Conservation (phyloP, 768 basidiomycete species). For the Cystofilobasidium capitatum region DNA sequence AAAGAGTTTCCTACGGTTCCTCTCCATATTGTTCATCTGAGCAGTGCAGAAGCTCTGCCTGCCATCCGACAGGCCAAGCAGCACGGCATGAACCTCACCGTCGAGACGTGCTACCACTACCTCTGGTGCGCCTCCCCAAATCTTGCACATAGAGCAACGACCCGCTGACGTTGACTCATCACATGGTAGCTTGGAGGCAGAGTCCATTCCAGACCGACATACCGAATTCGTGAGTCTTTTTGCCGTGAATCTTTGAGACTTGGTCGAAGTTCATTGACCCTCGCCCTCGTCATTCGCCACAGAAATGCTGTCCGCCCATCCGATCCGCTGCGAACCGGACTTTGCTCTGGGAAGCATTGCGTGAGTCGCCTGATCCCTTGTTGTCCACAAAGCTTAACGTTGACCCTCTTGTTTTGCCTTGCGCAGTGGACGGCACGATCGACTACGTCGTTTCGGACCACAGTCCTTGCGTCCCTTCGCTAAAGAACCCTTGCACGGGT, state of each 20-base stretch:
- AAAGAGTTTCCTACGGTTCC: slow-evolving; percentile 51
- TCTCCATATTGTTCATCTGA: slow-evolving; percentile 86
- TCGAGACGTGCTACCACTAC: slow-evolving; percentile 98
- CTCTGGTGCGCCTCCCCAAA: slow-evolving; percentile 45
- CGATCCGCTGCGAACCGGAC: slow-evolving; percentile 63
- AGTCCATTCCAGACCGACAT: slow-evolving; percentile 52
- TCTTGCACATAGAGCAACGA: no score
- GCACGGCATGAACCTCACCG: slow-evolving; percentile 59
- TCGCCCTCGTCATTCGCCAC: slow-evolving; percentile 57
- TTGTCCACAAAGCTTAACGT: neutral
- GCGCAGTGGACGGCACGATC: slow-evolving; percentile 61
- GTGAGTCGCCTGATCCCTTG: neutral
- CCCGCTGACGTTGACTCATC: no score
- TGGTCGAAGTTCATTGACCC: neutral
- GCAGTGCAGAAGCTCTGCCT: slow-evolving; percentile 71
- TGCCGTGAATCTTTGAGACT: neutral
- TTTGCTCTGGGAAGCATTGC: slow-evolving; percentile 56
- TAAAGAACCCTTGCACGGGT: slow-evolving; percentile 66
- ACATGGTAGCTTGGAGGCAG: slow-evolving; percentile 47
- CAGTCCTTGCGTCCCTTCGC: slow-evolving; percentile 71
- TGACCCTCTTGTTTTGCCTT: neutral
- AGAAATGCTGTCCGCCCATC: slow-evolving; percentile 95
- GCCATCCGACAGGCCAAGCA: slow-evolving; percentile 59
- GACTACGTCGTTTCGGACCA: slow-evolving; percentile 95
- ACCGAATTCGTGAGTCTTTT: slow-evolving; percentile 12